A percentile compares a stretch with the other conserved stretches of the same genome.
These are phyloP conservation scores for Penicillium decumbens DNA, from an alignment of 2,329 filamentous ascomycete genomes.

Conservation along the genomic window DNA sequence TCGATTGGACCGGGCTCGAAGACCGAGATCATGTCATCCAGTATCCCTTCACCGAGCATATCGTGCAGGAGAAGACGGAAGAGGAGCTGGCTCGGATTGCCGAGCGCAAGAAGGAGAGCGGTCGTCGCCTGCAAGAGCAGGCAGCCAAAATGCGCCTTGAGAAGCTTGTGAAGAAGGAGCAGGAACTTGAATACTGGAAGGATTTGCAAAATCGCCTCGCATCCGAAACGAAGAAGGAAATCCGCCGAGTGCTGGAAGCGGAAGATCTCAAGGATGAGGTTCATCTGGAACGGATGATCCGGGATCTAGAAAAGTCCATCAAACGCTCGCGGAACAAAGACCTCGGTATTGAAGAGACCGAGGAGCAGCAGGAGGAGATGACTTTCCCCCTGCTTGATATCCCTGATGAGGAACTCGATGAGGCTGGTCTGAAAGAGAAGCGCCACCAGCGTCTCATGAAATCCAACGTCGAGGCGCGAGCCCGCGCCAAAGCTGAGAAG, in stretches of 20 bases:
- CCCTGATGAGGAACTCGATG: constrained; percentile 88
- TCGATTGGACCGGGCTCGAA: constrained; percentile 90
- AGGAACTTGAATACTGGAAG: constrained; percentile 91
- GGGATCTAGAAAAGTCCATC: constrained; percentile 85
- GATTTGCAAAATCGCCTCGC: constrained; percentile 68
- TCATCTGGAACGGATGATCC: constrained; percentile 76
- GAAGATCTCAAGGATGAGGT: constrained; percentile 90
- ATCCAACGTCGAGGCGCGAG: constrained; percentile 86
- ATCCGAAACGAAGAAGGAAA: constrained; percentile 85
- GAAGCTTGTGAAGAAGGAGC: constrained; percentile 90
- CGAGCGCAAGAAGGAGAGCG: constrained; percentile 92
- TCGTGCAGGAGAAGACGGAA: constrained; percentile 85
- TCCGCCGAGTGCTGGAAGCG: constrained; percentile 74
- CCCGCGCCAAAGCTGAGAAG: constrained; percentile 93
- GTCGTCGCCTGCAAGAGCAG: constrained; percentile 85
- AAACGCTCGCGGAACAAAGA: constrained; percentile 90
- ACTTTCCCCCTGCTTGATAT: constrained; percentile 84
- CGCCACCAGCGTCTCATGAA: constrained; percentile 89
- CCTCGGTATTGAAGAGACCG: constrained; percentile 76
- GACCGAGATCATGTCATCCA: constrained; percentile 85
- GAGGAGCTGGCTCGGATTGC: constrained; percentile 87
- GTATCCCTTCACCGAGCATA: constrained; percentile 87
- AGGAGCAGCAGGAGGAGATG: constrained; percentile 69
- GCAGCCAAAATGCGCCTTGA: constrained; percentile 96
- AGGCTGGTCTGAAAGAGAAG: constrained; percentile 86